Evolutionary conservation across 352 stramenopile species (phyloP).

Genomic region (Phytophthora sojae): DNA sequence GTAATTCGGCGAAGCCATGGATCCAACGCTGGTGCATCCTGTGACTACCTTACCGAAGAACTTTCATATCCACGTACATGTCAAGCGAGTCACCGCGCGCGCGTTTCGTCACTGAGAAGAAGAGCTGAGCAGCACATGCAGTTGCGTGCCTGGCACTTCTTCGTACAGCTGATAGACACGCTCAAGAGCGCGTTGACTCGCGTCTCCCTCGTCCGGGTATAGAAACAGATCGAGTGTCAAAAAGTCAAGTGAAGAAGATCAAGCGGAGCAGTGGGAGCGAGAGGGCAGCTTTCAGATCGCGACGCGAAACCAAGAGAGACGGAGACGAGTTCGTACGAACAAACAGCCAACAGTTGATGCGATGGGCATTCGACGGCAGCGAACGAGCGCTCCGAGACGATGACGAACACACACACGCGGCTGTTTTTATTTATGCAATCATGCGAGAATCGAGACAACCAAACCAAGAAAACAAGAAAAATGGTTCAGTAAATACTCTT

Average conservation of each 20-base stretch:
- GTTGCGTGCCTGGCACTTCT: not conserved
- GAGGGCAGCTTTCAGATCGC: slow-evolving; percentile 13
- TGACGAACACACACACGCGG: slow-evolving; percentile 43
- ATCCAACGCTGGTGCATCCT: slow-evolving; percentile 1
- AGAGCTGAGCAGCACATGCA: slow-evolving; percentile 14
- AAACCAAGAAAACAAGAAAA: slow-evolving; percentile 32
- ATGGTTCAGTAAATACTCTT: slow-evolving; percentile 31
- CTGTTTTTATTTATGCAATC: slow-evolving; percentile 52
- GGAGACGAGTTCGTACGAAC: slow-evolving; percentile 46
- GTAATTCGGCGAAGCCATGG: slow-evolving; percentile 21
- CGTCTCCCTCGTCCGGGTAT: slow-evolving; percentile 29
- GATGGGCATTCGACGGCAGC: slow-evolving; percentile 49
- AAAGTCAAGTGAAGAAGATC: slow-evolving; percentile 31
- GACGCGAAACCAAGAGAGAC: slow-evolving; percentile 28
- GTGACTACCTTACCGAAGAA: slow-evolving; percentile 15
- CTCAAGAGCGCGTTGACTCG: slow-evolving; percentile 18
- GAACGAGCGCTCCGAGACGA: slow-evolving; percentile 44
- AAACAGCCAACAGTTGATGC: slow-evolving; percentile 50
- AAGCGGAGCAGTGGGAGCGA: slow-evolving; percentile 20
- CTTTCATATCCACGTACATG: slow-evolving; percentile 48
- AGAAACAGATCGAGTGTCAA: slow-evolving; percentile 44
- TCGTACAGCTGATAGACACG: slow-evolving; percentile 20
- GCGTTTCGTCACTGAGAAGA: slow-evolving; percentile 22
- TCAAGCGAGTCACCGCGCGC: slow-evolving; percentile 30
- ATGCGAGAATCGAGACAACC: slow-evolving; percentile 40